phyloP scores from a whole-genome alignment of 2,329 filamentous ascomycete genomes.

The Onygenales sp. region DNA sequence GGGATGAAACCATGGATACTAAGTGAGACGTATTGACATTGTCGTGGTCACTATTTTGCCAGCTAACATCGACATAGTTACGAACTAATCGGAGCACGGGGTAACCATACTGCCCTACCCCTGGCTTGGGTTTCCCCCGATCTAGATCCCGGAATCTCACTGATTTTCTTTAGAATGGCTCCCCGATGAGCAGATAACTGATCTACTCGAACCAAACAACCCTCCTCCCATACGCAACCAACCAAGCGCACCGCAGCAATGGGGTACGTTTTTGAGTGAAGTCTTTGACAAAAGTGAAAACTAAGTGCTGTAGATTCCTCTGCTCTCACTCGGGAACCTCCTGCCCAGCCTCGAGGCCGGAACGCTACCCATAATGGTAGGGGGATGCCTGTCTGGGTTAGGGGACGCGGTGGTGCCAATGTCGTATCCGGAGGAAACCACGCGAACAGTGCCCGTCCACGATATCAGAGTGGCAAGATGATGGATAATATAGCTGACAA shows the following conservation, averaged over 20 bases:
- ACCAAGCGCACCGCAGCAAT: background rate
- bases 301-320: too few relatives aligned
- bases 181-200: background rate
- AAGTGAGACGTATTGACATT: slow-evolving; percentile 4
- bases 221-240: background rate
- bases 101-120: background rate
- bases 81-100: slow-evolving; percentile 5
- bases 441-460: background rate
- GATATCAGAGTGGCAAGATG: background rate
- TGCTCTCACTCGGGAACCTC: too few relatives aligned
- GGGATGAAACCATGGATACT: background rate
- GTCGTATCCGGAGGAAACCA: background rate
- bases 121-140: background rate
- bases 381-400: background rate
- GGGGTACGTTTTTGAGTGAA: too few relatives aligned
- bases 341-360: background rate
- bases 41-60: background rate
- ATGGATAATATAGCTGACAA: background rate
- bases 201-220: background rate
- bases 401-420: slow-evolving; percentile 1
- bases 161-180: slow-evolving; percentile 2
- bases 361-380: background rate
- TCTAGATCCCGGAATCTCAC: background rate
- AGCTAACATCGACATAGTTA: slow-evolving; percentile 5
- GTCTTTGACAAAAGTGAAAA: too few relatives aligned